Conservation (phyloP, 768 basidiomycete genomes). For the Agaricus subrufescens region DNA sequence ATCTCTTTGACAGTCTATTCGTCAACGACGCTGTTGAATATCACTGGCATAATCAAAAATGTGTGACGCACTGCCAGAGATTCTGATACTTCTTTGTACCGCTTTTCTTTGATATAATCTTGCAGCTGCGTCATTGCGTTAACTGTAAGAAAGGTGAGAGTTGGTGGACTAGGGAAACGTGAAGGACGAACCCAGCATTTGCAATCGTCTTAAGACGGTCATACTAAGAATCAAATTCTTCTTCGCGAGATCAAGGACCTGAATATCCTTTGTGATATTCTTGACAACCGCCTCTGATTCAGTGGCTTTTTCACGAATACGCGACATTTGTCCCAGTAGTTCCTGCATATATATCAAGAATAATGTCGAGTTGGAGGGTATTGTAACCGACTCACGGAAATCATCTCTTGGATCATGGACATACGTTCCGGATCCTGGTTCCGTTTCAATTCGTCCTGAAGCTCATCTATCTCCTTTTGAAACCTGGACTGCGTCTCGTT, state of each 20-base stretch:
- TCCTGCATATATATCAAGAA: conserved; percentile 48
- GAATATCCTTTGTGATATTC: conserved; percentile 95
- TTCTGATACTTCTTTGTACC: conserved; percentile 80
- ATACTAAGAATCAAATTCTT: conserved; percentile 87
- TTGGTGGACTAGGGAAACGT: background rate
- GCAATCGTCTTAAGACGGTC: conserved; percentile 83
- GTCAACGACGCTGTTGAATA: conserved; percentile 1
- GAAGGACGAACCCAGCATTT: conserved; percentile 78
- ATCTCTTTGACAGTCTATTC: conserved; percentile 84
- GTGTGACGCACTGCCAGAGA: conserved; percentile 56
- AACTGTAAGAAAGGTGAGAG: conserved; percentile 38
- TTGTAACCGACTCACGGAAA: conserved; percentile 43
- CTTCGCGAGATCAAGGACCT: conserved; percentile 89
- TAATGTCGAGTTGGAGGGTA: background rate
- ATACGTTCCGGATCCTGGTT: conserved; percentile 89
- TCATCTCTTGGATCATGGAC: conserved; percentile 93
- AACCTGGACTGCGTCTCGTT: conserved; percentile 65
- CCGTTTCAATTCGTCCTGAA: conserved; percentile 61
- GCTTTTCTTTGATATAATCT: conserved; percentile 69
- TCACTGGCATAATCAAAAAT: background rate
- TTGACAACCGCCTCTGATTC: conserved; percentile 96
- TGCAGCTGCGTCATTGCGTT: conserved; percentile 82
- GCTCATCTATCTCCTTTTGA: conserved; percentile 62
- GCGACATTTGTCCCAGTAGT: conserved; percentile 90
- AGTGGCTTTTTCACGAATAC: conserved; percentile 93